phyloP scores from a whole-genome alignment of 140 eudicot genomes.

The Anethum foeniculum region DNA sequence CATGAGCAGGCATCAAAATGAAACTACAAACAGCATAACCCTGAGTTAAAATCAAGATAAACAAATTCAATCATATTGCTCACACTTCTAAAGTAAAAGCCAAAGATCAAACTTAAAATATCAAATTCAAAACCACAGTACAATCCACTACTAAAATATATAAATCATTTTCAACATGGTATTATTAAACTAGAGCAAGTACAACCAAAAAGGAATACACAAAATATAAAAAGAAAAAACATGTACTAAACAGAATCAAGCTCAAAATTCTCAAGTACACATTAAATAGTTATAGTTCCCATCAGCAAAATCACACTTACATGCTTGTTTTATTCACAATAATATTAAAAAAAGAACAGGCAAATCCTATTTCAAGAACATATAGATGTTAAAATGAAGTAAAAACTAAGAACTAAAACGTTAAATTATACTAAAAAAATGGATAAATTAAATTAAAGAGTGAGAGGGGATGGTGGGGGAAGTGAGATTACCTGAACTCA shows the following conservation, averaged over 20 bases:
- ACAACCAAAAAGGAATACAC: neutral
- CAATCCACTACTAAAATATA: neutral
- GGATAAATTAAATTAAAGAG: neutral
- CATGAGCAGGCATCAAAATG: neutral
- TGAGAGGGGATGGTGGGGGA: neutral
- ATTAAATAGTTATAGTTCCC: neutral
- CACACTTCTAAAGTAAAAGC: neutral
- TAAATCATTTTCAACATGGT: neutral
- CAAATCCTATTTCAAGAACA: neutral
- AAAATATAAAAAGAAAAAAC: neutral
- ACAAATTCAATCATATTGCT: neutral
- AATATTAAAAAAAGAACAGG: neutral
- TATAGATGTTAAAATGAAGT: neutral
- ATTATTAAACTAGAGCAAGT: neutral
- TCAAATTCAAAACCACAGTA: neutral
- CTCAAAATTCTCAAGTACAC: neutral
- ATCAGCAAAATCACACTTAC: neutral
- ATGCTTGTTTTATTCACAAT: neutral
- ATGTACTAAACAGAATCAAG: neutral
- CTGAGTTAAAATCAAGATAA: neutral
- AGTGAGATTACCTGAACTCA: conserved; percentile 6
- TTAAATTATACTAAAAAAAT: neutral
- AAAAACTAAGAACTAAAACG: neutral
- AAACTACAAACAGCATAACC: neutral
- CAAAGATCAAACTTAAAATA: neutral